phyloP scores from a whole-genome alignment of 495 filamentous ascomycete species.

The Penicillium subrubescens region DNA sequence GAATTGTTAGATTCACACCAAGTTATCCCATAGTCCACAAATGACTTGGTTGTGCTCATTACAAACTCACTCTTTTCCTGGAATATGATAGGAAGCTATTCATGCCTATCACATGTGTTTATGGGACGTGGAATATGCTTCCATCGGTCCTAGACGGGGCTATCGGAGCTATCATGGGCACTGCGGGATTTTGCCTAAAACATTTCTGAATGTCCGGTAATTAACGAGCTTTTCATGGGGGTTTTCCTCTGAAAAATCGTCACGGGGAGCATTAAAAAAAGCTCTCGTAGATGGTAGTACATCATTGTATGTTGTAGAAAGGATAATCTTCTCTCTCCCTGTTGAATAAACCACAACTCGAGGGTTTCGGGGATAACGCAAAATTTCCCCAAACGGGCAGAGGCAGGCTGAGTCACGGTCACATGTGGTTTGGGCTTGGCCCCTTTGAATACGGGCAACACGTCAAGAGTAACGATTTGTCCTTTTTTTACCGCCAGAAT shows the following conservation, averaged over 20 bases:
- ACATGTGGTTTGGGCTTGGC: constrained; percentile 11
- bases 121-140: neutral
- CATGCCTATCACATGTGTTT: neutral
- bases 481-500: neutral
- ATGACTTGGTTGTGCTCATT: neutral
- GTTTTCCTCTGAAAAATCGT: no score
- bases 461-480: neutral
- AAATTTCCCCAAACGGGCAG: neutral
- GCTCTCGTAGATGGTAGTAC: neutral
- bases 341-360: neutral
- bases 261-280: no score
- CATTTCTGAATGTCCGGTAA: neutral
- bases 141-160: neutral
- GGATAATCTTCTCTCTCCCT: no score
- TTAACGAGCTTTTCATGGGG: neutral
- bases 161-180: neutral
- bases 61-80: neutral
- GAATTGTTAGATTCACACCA: no score
- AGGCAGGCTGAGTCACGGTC: constrained; percentile 17
- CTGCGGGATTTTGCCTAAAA: neutral
- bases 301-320: neutral
- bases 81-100: neutral
- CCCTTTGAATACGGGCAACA: neutral
- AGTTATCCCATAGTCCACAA: neutral
- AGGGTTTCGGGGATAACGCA: constrained; percentile 7